Evolutionary conservation across 1,284 basidiomycete genomes (phyloP).

Genomic region (Porodaedalea pini): DNA sequence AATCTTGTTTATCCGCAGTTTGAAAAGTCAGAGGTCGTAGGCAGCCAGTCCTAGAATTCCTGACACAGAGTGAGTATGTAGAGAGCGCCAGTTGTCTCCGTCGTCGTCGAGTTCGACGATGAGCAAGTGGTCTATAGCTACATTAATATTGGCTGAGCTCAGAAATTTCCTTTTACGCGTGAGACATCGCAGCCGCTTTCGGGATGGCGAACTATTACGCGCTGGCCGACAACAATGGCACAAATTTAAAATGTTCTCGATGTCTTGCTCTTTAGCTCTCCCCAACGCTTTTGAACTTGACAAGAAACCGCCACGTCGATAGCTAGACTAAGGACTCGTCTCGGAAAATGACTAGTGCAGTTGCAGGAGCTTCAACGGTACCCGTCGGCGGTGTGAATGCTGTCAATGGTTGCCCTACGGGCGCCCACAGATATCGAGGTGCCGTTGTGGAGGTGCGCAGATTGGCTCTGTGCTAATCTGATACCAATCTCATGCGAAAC

Average conservation of each 20-base stretch:
- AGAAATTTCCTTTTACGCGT: neutral
- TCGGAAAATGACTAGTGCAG: neutral
- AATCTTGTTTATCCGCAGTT: no score
- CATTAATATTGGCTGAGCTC: no score
- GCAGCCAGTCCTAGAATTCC: no score
- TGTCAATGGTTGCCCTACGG: neutral
- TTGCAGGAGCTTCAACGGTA: neutral
- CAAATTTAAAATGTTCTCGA: neutral
- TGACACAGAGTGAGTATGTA: no score
- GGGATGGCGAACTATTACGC: neutral
- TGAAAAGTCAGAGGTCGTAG: no score
- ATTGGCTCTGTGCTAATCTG: constrained; percentile 2
- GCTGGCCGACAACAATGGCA: neutral
- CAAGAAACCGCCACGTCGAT: neutral
- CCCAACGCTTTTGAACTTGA: neutral
- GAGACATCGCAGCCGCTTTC: neutral
- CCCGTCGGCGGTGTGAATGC: neutral
- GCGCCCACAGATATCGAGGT: constrained; percentile 65
- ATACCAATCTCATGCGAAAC: constrained; percentile 4
- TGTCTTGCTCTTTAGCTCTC: neutral
- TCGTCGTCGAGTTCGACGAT: neutral
- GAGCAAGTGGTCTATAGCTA: neutral
- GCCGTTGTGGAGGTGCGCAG: constrained; percentile 70
- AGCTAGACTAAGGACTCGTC: neutral
- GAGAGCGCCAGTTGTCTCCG: no score